Conservation (phyloP, 257 asterid species). For the Thymus mandschuricus region DNA sequence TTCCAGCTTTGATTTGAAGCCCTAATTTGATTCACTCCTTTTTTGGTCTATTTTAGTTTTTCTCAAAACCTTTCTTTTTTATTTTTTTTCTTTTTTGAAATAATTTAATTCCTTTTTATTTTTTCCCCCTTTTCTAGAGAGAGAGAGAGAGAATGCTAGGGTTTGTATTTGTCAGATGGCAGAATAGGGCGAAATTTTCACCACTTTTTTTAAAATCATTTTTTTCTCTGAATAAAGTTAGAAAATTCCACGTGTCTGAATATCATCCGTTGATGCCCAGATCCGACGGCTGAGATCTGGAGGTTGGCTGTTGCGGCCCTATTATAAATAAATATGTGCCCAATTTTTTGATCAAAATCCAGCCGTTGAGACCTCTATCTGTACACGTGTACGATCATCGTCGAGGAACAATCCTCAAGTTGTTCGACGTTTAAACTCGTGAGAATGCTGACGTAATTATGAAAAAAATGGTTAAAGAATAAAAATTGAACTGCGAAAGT, state of each 20-base stretch:
- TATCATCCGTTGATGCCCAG: neutral
- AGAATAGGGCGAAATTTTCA: slow-evolving; percentile 25
- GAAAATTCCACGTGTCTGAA: slow-evolving; percentile 33
- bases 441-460: slow-evolving; percentile 19
- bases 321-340: slow-evolving; percentile 16
- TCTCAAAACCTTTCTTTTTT: slow-evolving; percentile 3
- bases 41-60: slow-evolving; percentile 5
- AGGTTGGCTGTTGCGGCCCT: slow-evolving; percentile 19
- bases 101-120: neutral
- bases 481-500: neutral
- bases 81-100: slow-evolving; percentile 1
- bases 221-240: neutral
- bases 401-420: neutral
- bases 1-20: slow-evolving; percentile 58
- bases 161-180: slow-evolving; percentile 43
- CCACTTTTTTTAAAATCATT: neutral
- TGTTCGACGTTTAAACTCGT: slow-evolving; percentile 28
- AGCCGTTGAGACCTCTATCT: neutral
- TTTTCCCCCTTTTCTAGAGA: slow-evolving; percentile 22
- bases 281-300: slow-evolving; percentile 37
- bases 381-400: slow-evolving; percentile 21
- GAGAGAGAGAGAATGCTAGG: slow-evolving; percentile 48
- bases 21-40: slow-evolving; percentile 61
- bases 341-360: neutral
- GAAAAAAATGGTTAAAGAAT: neutral